Evolutionary conservation across 2,329 filamentous ascomycete species (phyloP).

Genomic region (Botrytis sinoallii): DNA sequence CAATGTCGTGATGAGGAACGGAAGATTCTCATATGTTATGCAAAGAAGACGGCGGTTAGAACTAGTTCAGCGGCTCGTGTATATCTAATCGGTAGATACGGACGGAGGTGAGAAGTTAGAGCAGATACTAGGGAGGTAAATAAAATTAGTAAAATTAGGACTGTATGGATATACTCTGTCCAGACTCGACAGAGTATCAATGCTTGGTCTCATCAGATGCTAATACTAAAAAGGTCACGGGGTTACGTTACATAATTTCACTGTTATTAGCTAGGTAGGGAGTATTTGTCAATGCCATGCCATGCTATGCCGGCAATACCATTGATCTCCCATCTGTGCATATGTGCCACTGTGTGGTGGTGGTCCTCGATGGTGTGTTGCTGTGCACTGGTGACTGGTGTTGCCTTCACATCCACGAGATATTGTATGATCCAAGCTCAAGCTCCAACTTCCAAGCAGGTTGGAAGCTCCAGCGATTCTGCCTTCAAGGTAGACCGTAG

Average conservation of each 20-base stretch:
- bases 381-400: not conserved
- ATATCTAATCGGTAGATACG: not conserved
- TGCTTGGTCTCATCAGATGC: not conserved
- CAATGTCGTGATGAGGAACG: slow-evolving; percentile 15
- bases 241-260: not conserved
- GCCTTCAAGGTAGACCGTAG: not conserved
- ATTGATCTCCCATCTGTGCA: not conserved
- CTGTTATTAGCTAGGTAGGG: not conserved
- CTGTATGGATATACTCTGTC: not conserved
- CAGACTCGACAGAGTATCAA: no score
- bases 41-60: slow-evolving; percentile 13
- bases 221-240: not conserved
- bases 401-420: not conserved
- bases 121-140: not conserved
- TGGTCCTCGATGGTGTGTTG: slow-evolving; percentile 1
- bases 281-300: not conserved
- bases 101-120: not conserved
- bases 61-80: slow-evolving; percentile 14
- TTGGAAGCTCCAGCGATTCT: not conserved
- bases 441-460: not conserved
- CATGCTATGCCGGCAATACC: not conserved
- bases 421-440: not conserved
- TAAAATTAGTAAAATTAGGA: not conserved
- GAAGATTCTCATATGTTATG: slow-evolving; percentile 6
- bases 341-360: not conserved